phyloP scores from a whole-genome alignment of 1,139 yeast genomes.

The Pichia sp. region DNA sequence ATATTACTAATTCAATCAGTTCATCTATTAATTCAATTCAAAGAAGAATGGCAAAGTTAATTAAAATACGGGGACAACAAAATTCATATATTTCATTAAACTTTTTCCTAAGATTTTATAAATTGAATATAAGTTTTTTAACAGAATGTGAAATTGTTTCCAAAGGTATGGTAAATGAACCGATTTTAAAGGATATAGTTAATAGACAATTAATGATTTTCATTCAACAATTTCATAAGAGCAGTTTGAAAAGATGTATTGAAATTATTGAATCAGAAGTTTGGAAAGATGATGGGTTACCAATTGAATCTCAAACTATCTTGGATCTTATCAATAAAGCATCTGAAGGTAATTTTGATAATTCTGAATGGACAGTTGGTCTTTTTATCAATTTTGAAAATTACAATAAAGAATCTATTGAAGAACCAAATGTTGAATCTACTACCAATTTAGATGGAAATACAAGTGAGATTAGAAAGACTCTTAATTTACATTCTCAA shows the following conservation, averaged over 20 bases:
- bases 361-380: constrained; percentile 13
- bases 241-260: constrained; percentile 41
- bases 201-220: constrained; percentile 63
- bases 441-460: background rate
- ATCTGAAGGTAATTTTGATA: constrained; percentile 25
- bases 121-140: constrained; percentile 62
- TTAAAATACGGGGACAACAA: constrained; percentile 72
- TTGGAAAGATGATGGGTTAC: constrained; percentile 69
- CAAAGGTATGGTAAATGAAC: constrained; percentile 56
- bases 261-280: constrained; percentile 56
- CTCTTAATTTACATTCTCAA: constrained; percentile 33
- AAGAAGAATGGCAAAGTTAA: constrained; percentile 67
- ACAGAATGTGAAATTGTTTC: constrained; percentile 81
- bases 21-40: constrained; percentile 71
- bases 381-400: constrained; percentile 18
- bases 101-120: constrained; percentile 59
- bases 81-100: constrained; percentile 50
- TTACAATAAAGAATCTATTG: constrained; percentile 11
- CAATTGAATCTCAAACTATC: constrained; percentile 42
- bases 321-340: constrained; percentile 54
- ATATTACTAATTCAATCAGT: constrained; percentile 54
- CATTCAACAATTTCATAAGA: constrained; percentile 51
- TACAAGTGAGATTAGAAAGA: constrained; percentile 25
- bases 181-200: constrained; percentile 59
- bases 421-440: constrained; percentile 17